Base-by-base conservation (phyloP, 306 rosid genomes). In the Coriaria nepalensis region DNA sequence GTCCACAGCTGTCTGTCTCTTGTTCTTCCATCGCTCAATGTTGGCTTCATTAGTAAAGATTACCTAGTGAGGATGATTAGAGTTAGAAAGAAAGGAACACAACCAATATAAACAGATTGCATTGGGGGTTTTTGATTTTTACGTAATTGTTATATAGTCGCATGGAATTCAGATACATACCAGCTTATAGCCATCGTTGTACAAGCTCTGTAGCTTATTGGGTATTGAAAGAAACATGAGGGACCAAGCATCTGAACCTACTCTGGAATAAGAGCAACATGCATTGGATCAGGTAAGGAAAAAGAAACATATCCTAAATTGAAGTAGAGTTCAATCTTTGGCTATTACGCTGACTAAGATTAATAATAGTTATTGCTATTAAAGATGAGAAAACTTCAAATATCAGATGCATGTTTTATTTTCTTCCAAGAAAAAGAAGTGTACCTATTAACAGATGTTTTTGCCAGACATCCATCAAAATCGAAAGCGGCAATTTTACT, bases 401-500 rank as follows among this genome's bases (percentile, higher is more conserved):
- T 41, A 5, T 13, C 4, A 10, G 45, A 41, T 41, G 10, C 12
- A 10, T 9, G 10, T 7, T 5, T 41, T 41, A 7, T 41, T 10
- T 13, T 41, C 29, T 20, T 20, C 29, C 3, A 20, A 20, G 29
- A 1, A 20, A 20, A 20, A 20, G 29, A 20, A 20, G 29, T 20
- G 29, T 3, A 81, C 97, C 61, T 81, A 10, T 53, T 70, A 57
- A 88, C 80, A 33, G 59, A 67, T 56, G 95, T 90, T 6, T 74
- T 79, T 20, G 86, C 97, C 37, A 90, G 92, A 55, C 93, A 84
- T 40, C 93, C 95, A 71, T 90, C 97, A 65, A 90, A 90, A 81
- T 90, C 97, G 76, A 90, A 90, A 60, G 97, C 97, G 9, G 97
- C 97, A 63, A 90, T 77, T 78, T 90, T 90, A 58, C 72, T 81